Evolutionary conservation across 768 basidiomycete species (phyloP), one percentile per base, ranked within the genome.

Genomic region (Austroboletus festivus): DNA sequence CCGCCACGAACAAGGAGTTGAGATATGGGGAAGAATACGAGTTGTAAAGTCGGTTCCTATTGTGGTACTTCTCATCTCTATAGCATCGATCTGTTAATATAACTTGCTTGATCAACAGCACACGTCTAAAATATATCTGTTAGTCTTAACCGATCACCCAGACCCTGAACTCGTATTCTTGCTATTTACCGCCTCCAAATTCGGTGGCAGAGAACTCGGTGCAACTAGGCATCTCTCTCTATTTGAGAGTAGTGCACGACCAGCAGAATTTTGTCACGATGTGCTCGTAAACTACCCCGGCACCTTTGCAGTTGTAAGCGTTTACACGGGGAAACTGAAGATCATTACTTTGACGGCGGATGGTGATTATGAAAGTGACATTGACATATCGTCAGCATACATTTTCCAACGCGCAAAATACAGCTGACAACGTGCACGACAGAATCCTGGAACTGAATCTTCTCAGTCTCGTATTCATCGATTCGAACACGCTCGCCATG

Each of bases 141-240:
- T 89, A 19, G 73, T 89, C 26, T 73, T 91, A 60, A 77, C 85
- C 0, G 86, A 86, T 50, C 87, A 89, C 56, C 88, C 89, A 1
- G 80, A 86, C 28, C 85, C 89, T 9, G 81, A 83, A 51, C 73
- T 91, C 12, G 64, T 90, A 30, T 73, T 89, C 53, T 70, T 92
- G 34, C 61, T 70, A 3, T 86, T 82, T 59, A 63, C 64, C 3
- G 69, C 73, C 31, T 61, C 71, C 28, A 59, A 65, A 12, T 59
- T 50, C 35, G 70, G 68, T 18, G 62, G 62, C 26, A 53, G 43
- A 21, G 45, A 48, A 8, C 65, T 88, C 15, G 61, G 55, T 3
- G 58, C 66, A 12, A 75, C 69, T 18, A 76, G 76, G 42, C 68
- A 73, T 28, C 58, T 86, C 5, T 68, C 78, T 16, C 67, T 93